Evolutionary conservation across 2,329 filamentous ascomycete species (phyloP).

Genomic region (Chaetomiaceae sp.): DNA sequence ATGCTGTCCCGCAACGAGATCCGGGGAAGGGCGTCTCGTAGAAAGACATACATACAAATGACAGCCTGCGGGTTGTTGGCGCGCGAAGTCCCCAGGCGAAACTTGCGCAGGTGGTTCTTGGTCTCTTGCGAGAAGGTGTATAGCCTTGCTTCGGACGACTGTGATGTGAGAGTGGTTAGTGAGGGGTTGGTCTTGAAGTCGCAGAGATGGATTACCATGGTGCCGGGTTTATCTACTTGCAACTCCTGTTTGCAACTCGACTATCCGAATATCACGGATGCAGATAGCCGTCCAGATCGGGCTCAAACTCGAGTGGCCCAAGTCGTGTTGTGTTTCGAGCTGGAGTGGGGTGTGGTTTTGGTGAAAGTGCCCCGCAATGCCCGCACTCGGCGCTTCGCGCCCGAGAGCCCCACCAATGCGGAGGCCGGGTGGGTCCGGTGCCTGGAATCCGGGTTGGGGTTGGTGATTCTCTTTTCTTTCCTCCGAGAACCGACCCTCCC

Average conservation of each 20-base stretch:
- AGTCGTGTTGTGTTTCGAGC: background rate
- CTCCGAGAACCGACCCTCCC: no score
- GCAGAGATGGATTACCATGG: conserved; percentile 8
- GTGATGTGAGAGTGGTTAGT: background rate
- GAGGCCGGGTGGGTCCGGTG: background rate
- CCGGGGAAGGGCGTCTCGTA: background rate
- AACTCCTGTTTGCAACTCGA: no score
- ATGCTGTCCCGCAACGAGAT: background rate
- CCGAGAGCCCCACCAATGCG: background rate
- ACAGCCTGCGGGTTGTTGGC: conserved; percentile 83
- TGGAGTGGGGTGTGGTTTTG: background rate
- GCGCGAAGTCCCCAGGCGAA: conserved; percentile 84
- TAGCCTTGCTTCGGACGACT: conserved; percentile 77
- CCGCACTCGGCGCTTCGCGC: background rate
- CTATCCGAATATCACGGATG: no score
- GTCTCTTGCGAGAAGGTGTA: conserved; percentile 92
- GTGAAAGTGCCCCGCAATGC: conserved; percentile 4
- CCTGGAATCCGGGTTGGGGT: background rate
- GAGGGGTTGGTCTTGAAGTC: no score
- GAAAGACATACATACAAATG: conserved; percentile 70
- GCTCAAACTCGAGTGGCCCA: background rate
- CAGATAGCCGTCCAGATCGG: background rate
- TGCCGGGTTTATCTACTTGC: background rate
- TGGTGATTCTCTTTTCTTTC: no score
- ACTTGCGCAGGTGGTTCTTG: conserved; percentile 86